Evolutionary conservation across 2,329 filamentous ascomycete genomes (phyloP), one percentile per base, ranked within the genome.

Genomic region (Corynespora cassiicola): DNA sequence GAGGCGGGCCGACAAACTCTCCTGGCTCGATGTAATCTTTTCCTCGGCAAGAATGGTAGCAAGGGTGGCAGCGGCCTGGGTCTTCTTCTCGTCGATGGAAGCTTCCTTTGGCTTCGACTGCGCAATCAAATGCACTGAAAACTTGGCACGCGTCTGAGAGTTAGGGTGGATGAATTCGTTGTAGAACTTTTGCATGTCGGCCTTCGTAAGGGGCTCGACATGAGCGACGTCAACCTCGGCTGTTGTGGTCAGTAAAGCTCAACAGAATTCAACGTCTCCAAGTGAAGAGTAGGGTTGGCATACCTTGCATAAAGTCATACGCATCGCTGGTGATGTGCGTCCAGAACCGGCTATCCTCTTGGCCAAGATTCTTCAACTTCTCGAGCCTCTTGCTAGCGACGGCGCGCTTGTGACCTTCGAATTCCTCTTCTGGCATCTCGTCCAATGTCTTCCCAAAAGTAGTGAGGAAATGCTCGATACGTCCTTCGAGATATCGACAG

Each of bases 391-490:
- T 90, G 63, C 88, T 89, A 59, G 96, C 84, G 26, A 97, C 76
- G 58, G 90, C 95, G 54, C 87, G 81, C 74, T 96, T 96, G 73
- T 97, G 89, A 31, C 84, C 85, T 61, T 96, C 90, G 54, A 99
- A 97, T 7, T 92, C 89, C 2, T 82, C 75, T 2, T 92, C 84
- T 3, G 79, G 79, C 91, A 97, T 96, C 3, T 84, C 77, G 29
- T 81, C 75, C 16, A 97, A 69, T 3, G 75, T 84, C 27, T 80
- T 74, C 14, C 78, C 81, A 47, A 90, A 90, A 10, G 76, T 75
- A 16, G 74, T 74, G 25, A 99, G 71, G 76, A 97, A 97, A 2
- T 83, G 78, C 58, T 97, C 90, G 46, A 97, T 95, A 14, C 94
- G 84, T 5, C 82, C 80, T 62, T 97, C 91, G 2, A 99, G 75